Conservation (phyloP, 495 filamentous ascomycete genomes). For the Pseudevernia furfuracea region DNA sequence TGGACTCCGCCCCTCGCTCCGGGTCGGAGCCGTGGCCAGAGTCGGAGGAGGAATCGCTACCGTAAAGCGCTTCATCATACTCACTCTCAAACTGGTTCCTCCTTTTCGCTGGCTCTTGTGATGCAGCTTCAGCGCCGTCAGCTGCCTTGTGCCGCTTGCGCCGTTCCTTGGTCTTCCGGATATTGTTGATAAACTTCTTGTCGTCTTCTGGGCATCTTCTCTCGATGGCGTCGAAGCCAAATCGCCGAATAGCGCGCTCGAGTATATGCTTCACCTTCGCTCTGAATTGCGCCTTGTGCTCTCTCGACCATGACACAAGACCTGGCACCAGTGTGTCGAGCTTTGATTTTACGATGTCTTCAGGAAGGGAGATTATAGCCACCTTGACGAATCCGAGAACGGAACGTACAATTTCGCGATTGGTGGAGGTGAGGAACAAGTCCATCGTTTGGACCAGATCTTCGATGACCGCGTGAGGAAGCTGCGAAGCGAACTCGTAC, state of each 20-base stretch:
- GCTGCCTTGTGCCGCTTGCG: conserved; percentile 67
- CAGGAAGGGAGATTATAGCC: conserved; percentile 75
- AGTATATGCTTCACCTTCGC: conserved; percentile 96
- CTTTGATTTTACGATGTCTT: conserved; percentile 62
- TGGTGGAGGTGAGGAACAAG: conserved; percentile 88
- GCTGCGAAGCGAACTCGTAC: conserved; percentile 66
- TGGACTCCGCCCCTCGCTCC: conserved; percentile 28
- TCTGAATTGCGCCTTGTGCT: conserved; percentile 92
- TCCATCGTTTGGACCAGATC: conserved; percentile 89
- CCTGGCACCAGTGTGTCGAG: conserved; percentile 72
- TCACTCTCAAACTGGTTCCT: conserved; percentile 72
- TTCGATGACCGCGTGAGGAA: conserved; percentile 52
- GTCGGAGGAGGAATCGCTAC: conserved; percentile 62
- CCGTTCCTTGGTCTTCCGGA: conserved; percentile 85
- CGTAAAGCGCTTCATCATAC: conserved; percentile 92
- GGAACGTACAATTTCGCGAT: conserved; percentile 88
- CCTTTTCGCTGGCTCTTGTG: conserved; percentile 30
- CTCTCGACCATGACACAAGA: conserved; percentile 90
- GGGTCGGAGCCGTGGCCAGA: conserved; percentile 53
- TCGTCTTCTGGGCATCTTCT: conserved; percentile 72
- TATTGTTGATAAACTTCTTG: conserved; percentile 82
- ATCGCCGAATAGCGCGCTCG: conserved; percentile 84
- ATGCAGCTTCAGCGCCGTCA: conserved; percentile 27
- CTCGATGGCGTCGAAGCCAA: conserved; percentile 73
- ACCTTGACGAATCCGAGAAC: conserved; percentile 96